Evolutionary conservation across 257 asterid genomes (phyloP).

Genomic region (Fraxinus cuspidata): DNA sequence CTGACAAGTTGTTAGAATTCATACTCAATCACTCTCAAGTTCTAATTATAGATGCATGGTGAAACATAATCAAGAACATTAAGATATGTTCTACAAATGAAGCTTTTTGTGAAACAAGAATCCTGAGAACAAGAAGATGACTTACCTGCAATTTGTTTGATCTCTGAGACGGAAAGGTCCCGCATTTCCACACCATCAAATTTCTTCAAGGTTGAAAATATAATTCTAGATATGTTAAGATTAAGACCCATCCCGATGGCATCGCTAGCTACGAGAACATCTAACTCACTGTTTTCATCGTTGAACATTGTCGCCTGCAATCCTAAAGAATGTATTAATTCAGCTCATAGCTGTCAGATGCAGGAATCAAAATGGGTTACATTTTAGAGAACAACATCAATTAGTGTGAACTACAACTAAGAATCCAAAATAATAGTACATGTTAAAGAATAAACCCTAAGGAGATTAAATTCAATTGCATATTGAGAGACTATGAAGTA

Average conservation of each 20-base stretch:
- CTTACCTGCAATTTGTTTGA: slow-evolving; percentile 95
- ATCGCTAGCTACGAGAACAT: slow-evolving; percentile 95
- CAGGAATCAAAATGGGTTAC: slow-evolving; percentile 11
- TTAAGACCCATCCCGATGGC: slow-evolving; percentile 99
- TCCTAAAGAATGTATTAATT: slow-evolving; percentile 55
- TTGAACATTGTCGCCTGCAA: slow-evolving; percentile 97
- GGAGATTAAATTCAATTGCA: slow-evolving; percentile 1
- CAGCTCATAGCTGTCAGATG: slow-evolving; percentile 36
- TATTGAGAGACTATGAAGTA: background rate
- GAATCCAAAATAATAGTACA: slow-evolving; percentile 22
- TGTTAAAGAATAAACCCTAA: background rate
- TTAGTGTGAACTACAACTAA: slow-evolving; percentile 11
- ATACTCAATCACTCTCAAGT: background rate
- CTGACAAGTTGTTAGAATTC: background rate
- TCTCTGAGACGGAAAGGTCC: slow-evolving; percentile 81
- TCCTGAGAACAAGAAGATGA: slow-evolving; percentile 13
- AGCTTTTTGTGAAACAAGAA: slow-evolving; percentile 15
- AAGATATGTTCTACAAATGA: slow-evolving; percentile 13
- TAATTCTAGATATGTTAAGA: slow-evolving; percentile 88
- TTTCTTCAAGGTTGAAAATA: slow-evolving; percentile 75
- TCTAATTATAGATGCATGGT: background rate
- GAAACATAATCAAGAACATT: slow-evolving; percentile 14
- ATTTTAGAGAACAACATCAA: slow-evolving; percentile 11
- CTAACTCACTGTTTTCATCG: slow-evolving; percentile 73
- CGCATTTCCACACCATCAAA: slow-evolving; percentile 78